Base-by-base conservation (phyloP, 108 stramenopile species). In the Stephanodiscus triporus region DNA sequence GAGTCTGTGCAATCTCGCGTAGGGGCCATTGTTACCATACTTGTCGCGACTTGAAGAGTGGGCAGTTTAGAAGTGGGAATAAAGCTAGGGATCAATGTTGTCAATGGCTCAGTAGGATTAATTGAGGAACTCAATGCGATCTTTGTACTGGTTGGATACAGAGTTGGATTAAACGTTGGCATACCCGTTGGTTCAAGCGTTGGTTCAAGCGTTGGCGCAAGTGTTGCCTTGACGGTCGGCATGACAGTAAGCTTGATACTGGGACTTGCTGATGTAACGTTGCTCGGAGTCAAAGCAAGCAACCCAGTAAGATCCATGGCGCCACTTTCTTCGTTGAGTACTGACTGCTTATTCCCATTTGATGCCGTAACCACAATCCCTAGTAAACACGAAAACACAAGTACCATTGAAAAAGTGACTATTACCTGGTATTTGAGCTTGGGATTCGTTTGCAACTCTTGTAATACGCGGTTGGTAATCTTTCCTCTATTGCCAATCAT, bases 1-100 rank as follows among this genome's bases (percentile, higher is more conserved):
- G 56, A n/a, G 24, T 80, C 78, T 2, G 67, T 38, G 53, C 78
- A 73, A 32, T 72, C 71, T 58, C 66, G 66, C 10, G 78, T 72
- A 4, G 78, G 78, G 32, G 49, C 36, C 11, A 55, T 54, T 4
- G 78, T 79, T 14, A 60, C 49, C 11, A 64, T 64, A 10, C 26
- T 42, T 26, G 8, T 54, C 30, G 72, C 51, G 20, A 45, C 45
- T 27, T 1, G 45, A 24, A 13, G 23, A n/a, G 60, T 38, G 36
- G 60, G 32, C 34, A 34, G 24, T 34, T 4, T 14, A 9, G 60
- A 30, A 19, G 60, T 61, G 32, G 60, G 37, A 13, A 36, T 37
- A 38, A 38, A 37, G 32, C 37, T 61, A 13, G 53, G 53, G 24
- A 34, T 30, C 60, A 43, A 34, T 13, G 43, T 13, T 14, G 1